These are phyloP conservation scores for Ophiobolus disseminans DNA, from an alignment of 2,329 filamentous ascomycete genomes.

Conservation along the genomic window DNA sequence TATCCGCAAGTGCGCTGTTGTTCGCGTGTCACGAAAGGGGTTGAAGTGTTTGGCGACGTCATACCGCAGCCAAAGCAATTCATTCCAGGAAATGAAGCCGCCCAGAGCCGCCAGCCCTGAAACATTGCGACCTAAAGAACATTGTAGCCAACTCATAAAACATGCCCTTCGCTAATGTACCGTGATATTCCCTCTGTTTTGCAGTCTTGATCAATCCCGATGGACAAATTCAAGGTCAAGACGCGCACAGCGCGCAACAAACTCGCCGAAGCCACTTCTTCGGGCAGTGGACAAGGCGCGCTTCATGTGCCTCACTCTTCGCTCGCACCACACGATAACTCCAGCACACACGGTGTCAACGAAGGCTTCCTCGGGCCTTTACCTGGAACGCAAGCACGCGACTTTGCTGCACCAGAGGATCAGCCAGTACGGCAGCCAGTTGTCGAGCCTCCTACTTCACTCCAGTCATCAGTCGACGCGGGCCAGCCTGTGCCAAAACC, in stretches of 20 bases:
- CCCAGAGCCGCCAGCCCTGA: constrained; percentile 16
- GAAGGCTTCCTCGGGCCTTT: constrained; percentile 38
- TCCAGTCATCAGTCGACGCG: constrained; percentile 47
- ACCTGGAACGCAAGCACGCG: constrained; percentile 40
- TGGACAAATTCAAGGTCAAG: constrained; percentile 46
- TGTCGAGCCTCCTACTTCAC: constrained; percentile 42
- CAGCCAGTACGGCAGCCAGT: constrained; percentile 27
- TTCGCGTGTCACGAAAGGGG: constrained; percentile 20
- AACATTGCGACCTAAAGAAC: constrained; percentile 16
- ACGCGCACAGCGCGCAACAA: constrained; percentile 44
- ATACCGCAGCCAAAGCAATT: constrained; percentile 21
- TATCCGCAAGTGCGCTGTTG: no score
- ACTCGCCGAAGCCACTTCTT: constrained; percentile 36
- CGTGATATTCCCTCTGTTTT: constrained; percentile 10
- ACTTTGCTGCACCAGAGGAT: constrained; percentile 36
- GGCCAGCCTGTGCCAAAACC: constrained; percentile 39
- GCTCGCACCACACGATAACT: constrained; percentile 40
- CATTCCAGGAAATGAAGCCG: constrained; percentile 21
- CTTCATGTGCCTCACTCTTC: constrained; percentile 39
- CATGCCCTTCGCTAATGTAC: constrained; percentile 26
- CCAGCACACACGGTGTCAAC: constrained; percentile 41
- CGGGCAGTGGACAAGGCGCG: constrained; percentile 33
- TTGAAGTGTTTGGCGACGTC: constrained; percentile 26
- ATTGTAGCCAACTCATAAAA: constrained; percentile 24
- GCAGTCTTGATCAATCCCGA: constrained; percentile 11